Conservation (phyloP, 2,329 filamentous ascomycete species). For the Beauveria rudraprayagi region DNA sequence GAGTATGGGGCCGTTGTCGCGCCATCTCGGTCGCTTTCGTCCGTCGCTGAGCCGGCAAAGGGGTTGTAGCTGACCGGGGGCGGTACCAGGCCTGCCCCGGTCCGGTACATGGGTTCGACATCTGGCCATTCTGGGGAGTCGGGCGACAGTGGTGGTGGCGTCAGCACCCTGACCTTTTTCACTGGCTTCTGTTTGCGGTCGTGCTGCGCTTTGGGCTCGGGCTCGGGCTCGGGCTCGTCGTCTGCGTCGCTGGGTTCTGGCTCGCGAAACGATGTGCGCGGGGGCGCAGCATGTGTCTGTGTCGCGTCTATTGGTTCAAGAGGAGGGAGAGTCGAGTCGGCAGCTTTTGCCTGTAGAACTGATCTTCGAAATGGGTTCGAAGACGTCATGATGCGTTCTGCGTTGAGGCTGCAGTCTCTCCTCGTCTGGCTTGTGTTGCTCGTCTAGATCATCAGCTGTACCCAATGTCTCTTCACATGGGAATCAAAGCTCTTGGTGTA, state of each 20-base stretch:
- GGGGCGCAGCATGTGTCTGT: slow-evolving; percentile 17
- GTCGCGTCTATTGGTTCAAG: slow-evolving; percentile 24
- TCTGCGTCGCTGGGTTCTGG: slow-evolving; percentile 14
- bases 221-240: not conserved
- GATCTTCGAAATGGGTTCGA: slow-evolving; percentile 47
- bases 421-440: not conserved
- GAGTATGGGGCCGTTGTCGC: slow-evolving; percentile 19
- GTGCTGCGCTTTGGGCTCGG: not conserved
- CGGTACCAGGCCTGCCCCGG: slow-evolving; percentile 20
- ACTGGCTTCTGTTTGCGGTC: slow-evolving; percentile 41
- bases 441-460: not conserved
- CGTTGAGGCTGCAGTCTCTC: not conserved
- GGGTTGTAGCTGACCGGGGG: slow-evolving; percentile 21
- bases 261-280: slow-evolving; percentile 19
- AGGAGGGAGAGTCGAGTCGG: slow-evolving; percentile 18
- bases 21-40: slow-evolving; percentile 22
- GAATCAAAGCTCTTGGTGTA: not conserved
- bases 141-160: slow-evolving; percentile 53
- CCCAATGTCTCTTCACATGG: not conserved
- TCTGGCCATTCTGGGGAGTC: slow-evolving; percentile 36
- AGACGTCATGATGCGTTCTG: slow-evolving; percentile 23
- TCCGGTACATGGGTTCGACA: not conserved
- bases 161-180: slow-evolving; percentile 61
- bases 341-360: slow-evolving; percentile 17
- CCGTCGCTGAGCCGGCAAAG: slow-evolving; percentile 22